Evolutionary conservation across 2,329 filamentous ascomycete species (phyloP).

Genomic region (Pseudogymnoascus sp.): DNA sequence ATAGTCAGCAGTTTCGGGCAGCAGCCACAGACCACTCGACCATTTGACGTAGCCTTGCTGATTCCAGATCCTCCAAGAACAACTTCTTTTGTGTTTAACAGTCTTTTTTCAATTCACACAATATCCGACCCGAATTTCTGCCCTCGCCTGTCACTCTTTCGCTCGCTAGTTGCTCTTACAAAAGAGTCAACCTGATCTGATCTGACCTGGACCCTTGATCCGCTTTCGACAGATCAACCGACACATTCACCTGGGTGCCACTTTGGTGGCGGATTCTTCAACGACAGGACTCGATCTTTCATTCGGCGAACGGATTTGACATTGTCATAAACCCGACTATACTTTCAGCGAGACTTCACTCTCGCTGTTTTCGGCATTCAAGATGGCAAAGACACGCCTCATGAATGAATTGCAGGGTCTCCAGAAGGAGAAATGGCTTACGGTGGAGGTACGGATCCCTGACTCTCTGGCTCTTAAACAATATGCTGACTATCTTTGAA

Average conservation of each 20-base stretch:
- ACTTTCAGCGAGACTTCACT: conserved; percentile 5
- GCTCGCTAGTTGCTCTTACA: neutral
- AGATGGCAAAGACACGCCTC: conserved; percentile 67
- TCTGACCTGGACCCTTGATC: neutral
- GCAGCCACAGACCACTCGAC: conserved; percentile 2
- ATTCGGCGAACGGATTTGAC: neutral
- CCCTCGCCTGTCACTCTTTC: conserved; percentile 1
- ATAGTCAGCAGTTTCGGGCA: conserved; percentile 6
- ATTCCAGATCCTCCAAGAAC: neutral
- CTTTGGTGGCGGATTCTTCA: neutral
- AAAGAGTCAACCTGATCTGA: neutral
- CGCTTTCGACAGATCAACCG: neutral
- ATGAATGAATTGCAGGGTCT: conserved; percentile 83
- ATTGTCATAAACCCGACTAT: neutral
- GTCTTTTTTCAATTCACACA: neutral
- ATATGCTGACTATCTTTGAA: conserved; percentile 16
- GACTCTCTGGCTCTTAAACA: conserved; percentile 9
- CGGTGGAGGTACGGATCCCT: conserved; percentile 62
- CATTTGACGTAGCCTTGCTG: conserved; percentile 9
- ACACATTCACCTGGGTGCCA: conserved; percentile 2
- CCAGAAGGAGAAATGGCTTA: conserved; percentile 85
- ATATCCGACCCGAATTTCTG: neutral
- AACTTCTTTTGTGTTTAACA: neutral
- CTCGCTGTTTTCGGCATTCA: conserved; percentile 26
- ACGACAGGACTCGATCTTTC: neutral